Percentiles rank a stretch among this genome's conserved stretches.
Conservation (phyloP, 805 yeast genomes). For the Hanseniaspora taiwanica region DNA sequence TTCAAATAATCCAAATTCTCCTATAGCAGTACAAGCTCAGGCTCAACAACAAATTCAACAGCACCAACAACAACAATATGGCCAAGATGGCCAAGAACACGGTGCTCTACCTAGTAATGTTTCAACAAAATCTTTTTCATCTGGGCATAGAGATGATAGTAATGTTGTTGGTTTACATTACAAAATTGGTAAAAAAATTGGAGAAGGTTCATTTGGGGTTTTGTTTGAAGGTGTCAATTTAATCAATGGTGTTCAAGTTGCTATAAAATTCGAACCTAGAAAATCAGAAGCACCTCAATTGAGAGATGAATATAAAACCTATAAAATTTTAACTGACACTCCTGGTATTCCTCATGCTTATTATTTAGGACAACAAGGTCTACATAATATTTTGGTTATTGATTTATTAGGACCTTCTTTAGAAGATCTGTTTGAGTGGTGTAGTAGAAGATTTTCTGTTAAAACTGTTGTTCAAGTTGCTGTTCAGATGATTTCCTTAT, state of each 20-base stretch:
- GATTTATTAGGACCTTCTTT: slow-evolving; percentile 91
- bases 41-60: slow-evolving; percentile 1
- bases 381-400: slow-evolving; percentile 87
- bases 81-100: neutral
- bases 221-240: slow-evolving; percentile 91
- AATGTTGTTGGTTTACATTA: slow-evolving; percentile 81
- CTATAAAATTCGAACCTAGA: slow-evolving; percentile 93
- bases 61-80: neutral
- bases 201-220: slow-evolving; percentile 97
- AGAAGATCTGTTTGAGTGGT: slow-evolving; percentile 97
- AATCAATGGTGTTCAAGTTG: slow-evolving; percentile 85
- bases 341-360: slow-evolving; percentile 92
- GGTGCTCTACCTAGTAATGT: neutral
- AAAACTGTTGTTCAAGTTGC: slow-evolving; percentile 91
- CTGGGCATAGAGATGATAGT: slow-evolving; percentile 14
- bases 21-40: too few relatives aligned
- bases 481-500: slow-evolving; percentile 82
- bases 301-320: slow-evolving; percentile 93
- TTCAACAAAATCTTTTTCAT: slow-evolving; percentile 5
- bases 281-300: slow-evolving; percentile 96
- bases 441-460: slow-evolving; percentile 77
- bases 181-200: slow-evolving; percentile 92
- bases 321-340: slow-evolving; percentile 70
- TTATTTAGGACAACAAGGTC: slow-evolving; percentile 96
- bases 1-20: too few relatives aligned